These are phyloP conservation scores for Fraxinus platypoda DNA, from an alignment of 305 asterid genomes.

Conservation along the genomic window DNA sequence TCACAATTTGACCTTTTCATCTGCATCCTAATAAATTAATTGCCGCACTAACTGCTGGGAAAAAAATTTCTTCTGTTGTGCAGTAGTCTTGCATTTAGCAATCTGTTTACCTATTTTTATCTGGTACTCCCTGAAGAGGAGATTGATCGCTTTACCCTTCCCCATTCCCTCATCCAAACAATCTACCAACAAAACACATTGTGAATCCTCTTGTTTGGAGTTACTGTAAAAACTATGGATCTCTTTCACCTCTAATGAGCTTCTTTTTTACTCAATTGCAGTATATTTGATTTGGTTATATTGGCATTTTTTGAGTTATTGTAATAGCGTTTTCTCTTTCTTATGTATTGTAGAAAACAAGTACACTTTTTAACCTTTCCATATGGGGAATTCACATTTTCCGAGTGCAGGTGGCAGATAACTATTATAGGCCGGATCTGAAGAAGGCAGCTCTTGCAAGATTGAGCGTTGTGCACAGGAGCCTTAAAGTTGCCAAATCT, in stretches of 20 bases:
- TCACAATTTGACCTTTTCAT: neutral
- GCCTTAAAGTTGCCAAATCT: no score
- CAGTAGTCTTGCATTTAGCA: neutral
- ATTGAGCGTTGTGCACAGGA: no score
- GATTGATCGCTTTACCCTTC: neutral
- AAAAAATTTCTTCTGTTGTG: neutral
- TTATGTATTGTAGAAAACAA: no score
- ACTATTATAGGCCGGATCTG: no score
- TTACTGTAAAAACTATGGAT: neutral
- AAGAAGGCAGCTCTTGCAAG: no score
- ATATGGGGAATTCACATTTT: no score
- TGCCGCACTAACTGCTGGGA: neutral
- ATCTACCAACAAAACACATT: neutral
- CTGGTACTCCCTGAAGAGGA: neutral
- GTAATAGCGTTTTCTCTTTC: neutral
- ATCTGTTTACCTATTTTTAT: neutral
- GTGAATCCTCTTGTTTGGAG: neutral
- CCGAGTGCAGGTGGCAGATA: no score
- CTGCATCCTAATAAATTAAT: neutral
- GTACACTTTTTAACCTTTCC: no score
- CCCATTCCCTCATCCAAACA: neutral
- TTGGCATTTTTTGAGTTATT: neutral
- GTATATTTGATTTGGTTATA: neutral
- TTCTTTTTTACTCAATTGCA: neutral
- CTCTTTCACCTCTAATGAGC: neutral